Evolutionary conservation across 495 filamentous ascomycete species (phyloP), one percentile per base, ranked within the genome.

Genomic region (Cudoniella acicularis): DNA sequence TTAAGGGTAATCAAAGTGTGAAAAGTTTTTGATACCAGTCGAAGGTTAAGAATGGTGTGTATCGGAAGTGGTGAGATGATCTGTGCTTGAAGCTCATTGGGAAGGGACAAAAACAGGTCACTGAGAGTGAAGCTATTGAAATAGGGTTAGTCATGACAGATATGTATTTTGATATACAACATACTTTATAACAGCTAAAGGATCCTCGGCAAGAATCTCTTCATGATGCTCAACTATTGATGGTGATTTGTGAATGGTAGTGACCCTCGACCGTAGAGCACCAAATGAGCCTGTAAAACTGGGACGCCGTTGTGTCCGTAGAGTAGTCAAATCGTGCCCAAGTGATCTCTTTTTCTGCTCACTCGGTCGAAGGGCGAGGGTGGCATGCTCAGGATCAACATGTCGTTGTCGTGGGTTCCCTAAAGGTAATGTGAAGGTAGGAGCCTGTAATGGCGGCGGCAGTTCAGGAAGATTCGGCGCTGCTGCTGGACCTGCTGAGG

Each of bases 81-180:
- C 57, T 82, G 77, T 6, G 79, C 73, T 66, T 82, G 80, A 49
- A 83, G 63, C 62, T 83, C 80, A 57, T 75, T 79, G 21, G 80
- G 80, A 3, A 83, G 67, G 21, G 67, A 64, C 10, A 75, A 62
- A 56, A 83, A 81, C n/a, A 79, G 68, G 52, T 78, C 73, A 52
- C 79, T 75, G 23, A 83, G 48, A 13, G 53, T 62, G 0, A 64
- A 40, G 22, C 63, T 68, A 36, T 3, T 18, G 23, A 52, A n/a
- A 41, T 16, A 2, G 41, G 9, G 54, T 67, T 41, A 67, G 60
- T 24, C 10, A 8, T 4, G 26, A 17, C 10, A 16, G 1, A 22
- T 9, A 43, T n/a, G 20, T 60, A 54, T 10, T 26, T 22, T 50
- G 18, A 1, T n/a, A 45, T 25, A 22, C 3, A 24, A 56, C 62